These are phyloP conservation scores for Tricholoma flavovirens DNA, from an alignment of 768 basidiomycete genomes.

Conservation along the genomic window DNA sequence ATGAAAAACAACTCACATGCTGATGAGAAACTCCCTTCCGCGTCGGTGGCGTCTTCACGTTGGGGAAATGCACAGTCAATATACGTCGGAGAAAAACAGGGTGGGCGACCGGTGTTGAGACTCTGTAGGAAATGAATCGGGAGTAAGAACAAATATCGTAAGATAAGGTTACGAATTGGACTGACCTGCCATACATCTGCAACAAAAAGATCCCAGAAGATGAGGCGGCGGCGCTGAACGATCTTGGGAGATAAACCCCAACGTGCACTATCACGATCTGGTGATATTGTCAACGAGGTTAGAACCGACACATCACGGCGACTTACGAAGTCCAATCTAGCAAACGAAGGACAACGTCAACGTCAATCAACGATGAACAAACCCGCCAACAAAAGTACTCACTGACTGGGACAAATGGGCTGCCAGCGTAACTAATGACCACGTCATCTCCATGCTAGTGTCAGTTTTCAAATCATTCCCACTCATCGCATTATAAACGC, in stretches of 20 bases:
- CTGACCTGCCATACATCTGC: conserved; percentile 63
- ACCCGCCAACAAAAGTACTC: conserved; percentile 18
- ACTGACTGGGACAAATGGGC: conserved; percentile 63
- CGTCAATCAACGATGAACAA: not conserved
- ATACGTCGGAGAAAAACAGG: conserved; percentile 58
- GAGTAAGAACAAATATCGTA: not conserved
- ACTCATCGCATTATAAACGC: conserved; percentile 67
- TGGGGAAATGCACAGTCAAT: conserved; percentile 62
- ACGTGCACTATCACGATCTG: conserved; percentile 60
- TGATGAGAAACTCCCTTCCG: conserved; percentile 25
- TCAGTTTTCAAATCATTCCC: conserved; percentile 56
- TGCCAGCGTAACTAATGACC: conserved; percentile 61
- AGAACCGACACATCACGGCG: not conserved
- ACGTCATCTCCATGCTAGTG: conserved; percentile 68
- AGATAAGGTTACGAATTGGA: not conserved
- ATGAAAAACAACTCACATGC: conserved; percentile 22
- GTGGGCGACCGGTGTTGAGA: conserved; percentile 65
- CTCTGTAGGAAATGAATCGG: conserved; percentile 34
- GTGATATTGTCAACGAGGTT: conserved; percentile 4
- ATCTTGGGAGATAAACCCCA: conserved; percentile 61
- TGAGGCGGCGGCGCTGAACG: conserved; percentile 57
- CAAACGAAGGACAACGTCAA: not conserved
- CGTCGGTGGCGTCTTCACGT: conserved; percentile 25
- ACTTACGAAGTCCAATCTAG: conserved; percentile 66
- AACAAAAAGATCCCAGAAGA: conserved; percentile 78